Conservation (phyloP, 2,329 filamentous ascomycete species). For the Furcasterigmium furcatum region DNA sequence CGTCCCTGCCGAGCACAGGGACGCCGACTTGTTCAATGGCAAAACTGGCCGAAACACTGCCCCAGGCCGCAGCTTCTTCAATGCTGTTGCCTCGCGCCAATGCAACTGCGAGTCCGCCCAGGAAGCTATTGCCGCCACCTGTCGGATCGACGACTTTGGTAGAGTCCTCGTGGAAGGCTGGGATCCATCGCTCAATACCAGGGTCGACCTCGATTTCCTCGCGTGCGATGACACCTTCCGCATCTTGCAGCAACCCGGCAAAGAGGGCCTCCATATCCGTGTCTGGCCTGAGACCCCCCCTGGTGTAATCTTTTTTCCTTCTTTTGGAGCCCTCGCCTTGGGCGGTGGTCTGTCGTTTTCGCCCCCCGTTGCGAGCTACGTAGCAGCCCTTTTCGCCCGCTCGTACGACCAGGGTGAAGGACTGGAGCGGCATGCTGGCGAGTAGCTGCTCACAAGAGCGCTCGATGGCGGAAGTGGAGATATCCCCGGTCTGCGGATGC, state of each 20-base stretch:
- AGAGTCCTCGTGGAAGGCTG: slow-evolving; percentile 62
- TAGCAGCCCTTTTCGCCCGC: slow-evolving; percentile 72
- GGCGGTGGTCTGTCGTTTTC: slow-evolving; percentile 33
- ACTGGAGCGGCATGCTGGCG: slow-evolving; percentile 60
- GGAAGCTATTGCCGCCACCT: slow-evolving; percentile 88
- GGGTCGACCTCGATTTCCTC: slow-evolving; percentile 62
- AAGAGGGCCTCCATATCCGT: slow-evolving; percentile 63
- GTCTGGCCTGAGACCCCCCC: slow-evolving; percentile 54
- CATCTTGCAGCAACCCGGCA: slow-evolving; percentile 52
- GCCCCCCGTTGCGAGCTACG: slow-evolving; percentile 54
- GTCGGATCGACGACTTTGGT: slow-evolving; percentile 81
- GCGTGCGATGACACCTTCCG: slow-evolving; percentile 47
- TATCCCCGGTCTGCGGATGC: slow-evolving; percentile 50
- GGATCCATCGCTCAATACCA: slow-evolving; percentile 70
- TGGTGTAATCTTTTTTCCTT: slow-evolving; percentile 39
- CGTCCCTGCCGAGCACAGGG: slow-evolving; percentile 51
- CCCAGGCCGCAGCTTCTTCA: slow-evolving; percentile 74
- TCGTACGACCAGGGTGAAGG: slow-evolving; percentile 65
- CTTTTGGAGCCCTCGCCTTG: slow-evolving; percentile 22
- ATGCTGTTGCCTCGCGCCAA: slow-evolving; percentile 57
- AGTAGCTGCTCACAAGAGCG: slow-evolving; percentile 60
- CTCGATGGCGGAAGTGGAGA: slow-evolving; percentile 51
- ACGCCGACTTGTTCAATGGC: slow-evolving; percentile 93
- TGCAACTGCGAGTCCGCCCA: slow-evolving; percentile 58
- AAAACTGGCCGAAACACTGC: slow-evolving; percentile 81